Evolutionary conservation across 176 grass and related monocot genomes (phyloP), one percentile per base, ranked within the genome.

Genomic region (Saccharum officinarum): DNA sequence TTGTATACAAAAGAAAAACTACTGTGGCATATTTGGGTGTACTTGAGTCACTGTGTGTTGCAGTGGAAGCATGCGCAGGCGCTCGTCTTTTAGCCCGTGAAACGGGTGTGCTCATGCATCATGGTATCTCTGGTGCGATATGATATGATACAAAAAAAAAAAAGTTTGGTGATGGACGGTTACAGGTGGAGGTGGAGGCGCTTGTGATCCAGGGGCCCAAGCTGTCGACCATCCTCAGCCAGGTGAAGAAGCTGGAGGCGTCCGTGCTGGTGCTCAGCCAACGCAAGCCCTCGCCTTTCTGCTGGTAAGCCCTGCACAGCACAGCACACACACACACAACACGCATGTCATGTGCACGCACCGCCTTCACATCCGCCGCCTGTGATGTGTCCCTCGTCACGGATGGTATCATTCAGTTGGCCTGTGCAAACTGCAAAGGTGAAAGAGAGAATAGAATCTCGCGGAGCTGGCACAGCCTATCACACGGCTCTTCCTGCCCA

Each of bases 241-340:
- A 96, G 86, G 94, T 93, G 66, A 93, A 91, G 91, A 96, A 96
- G 91, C 80, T 96, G 88, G 94, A 93, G 74, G 91, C 92, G 3
- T 93, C 94, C 44, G 89, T 91, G 86, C 86, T 96, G 10, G 94
- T 93, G 39, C 81, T 97, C 74, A 92, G 91, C 78, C 91, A 93
- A 60, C 76, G 80, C 85, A 97, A 88, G 90, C 85, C 89, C 0
- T 93, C 91, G 13, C 82, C 89, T 67, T 93, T 92, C 76, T 93
- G 83, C 80, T 94, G 93, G 93, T 95, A 92, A 83, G 71, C 80
- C 67, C 44, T 8, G 4, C 49, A 4, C 4, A 6, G 12, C 18
- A 31, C 70, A 8, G 25, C 38, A 16, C 26, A 16, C 40, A 44
- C n/a, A n/a, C 28, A 14, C 73, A 64, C 54, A 23, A 20, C n/a